Conservation (phyloP, 352 stramenopile species). For the Nothophytophthora sp. region DNA sequence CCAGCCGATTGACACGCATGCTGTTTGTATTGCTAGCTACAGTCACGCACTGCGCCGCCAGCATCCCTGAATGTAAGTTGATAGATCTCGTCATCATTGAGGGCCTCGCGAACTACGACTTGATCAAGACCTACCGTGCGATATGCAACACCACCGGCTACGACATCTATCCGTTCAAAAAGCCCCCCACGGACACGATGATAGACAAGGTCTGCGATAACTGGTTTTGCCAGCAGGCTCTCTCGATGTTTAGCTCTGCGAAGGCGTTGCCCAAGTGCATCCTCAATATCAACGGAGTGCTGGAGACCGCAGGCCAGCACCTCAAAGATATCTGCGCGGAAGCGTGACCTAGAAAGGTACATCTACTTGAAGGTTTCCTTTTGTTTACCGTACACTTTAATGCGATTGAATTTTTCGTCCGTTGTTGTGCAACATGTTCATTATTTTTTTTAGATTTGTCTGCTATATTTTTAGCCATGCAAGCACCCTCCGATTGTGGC, state of each 20-base stretch:
- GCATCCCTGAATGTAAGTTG: neutral
- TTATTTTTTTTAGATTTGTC: too few species aligned
- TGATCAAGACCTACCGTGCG: neutral
- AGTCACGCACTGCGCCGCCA: neutral
- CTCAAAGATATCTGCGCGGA: conserved; percentile 4
- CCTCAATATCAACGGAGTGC: neutral
- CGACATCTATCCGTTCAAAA: conserved; percentile 7
- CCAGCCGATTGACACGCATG: too few species aligned
- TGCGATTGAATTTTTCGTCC: too few species aligned
- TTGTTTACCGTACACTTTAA: too few species aligned
- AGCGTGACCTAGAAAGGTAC: neutral
- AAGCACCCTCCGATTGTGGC: too few species aligned
- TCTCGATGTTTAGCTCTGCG: neutral
- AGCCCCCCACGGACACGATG: neutral
- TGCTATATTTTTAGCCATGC: too few species aligned
- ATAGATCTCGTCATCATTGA: neutral
- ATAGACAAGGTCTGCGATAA: neutral
- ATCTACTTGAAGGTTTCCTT: too few species aligned
- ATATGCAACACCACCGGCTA: conserved; percentile 7
- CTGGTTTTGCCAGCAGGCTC: neutral
- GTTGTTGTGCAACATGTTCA: too few species aligned
- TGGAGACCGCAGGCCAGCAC: neutral
- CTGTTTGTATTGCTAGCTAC: neutral
- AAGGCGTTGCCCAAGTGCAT: conserved; percentile 2
- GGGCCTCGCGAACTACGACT: neutral